Evolutionary conservation across 164 flowering plant species (phyloP).

Genomic region (Annona squamosa): DNA sequence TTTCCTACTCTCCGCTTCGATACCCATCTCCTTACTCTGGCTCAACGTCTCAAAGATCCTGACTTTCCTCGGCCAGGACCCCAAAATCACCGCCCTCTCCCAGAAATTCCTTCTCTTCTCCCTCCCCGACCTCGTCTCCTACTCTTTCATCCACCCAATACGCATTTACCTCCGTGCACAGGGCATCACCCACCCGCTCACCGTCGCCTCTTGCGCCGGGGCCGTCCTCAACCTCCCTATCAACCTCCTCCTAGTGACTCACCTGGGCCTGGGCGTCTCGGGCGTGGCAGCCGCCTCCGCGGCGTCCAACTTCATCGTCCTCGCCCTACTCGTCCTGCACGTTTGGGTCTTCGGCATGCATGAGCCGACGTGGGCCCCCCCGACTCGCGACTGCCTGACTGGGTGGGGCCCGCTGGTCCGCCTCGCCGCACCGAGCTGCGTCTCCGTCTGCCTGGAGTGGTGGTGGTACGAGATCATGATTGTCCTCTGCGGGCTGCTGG

Average conservation of each 20-base stretch:
- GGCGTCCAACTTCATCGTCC: constrained; percentile 40
- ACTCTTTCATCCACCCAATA: constrained; percentile 79
- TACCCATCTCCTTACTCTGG: constrained; percentile 81
- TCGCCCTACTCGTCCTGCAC: constrained; percentile 33
- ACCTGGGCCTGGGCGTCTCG: constrained; percentile 47
- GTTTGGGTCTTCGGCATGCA: constrained; percentile 34
- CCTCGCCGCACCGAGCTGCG: constrained; percentile 82
- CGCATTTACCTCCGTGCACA: constrained; percentile 92
- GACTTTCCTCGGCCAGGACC: constrained; percentile 46
- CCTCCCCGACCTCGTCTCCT: constrained; percentile 70
- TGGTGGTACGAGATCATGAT: constrained; percentile 99
- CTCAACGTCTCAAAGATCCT: constrained; percentile 45
- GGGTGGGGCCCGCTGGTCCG: constrained; percentile 68
- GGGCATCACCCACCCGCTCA: constrained; percentile 77
- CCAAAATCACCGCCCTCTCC: constrained; percentile 42
- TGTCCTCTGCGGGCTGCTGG: constrained; percentile 64
- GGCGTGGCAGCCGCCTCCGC: constrained; percentile 74
- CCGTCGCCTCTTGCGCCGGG: constrained; percentile 55
- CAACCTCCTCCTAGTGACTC: constrained; percentile 39
- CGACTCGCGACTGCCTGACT: constrained; percentile 48
- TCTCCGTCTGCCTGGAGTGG: constrained; percentile 92
- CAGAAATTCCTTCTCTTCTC: constrained; percentile 56
- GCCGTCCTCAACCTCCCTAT: constrained; percentile 55
- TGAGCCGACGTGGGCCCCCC: constrained; percentile 47
- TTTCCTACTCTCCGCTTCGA: constrained; percentile 47